Base-by-base conservation (phyloP, 2,329 filamentous ascomycete species). In the Sporothrix luriei region DNA sequence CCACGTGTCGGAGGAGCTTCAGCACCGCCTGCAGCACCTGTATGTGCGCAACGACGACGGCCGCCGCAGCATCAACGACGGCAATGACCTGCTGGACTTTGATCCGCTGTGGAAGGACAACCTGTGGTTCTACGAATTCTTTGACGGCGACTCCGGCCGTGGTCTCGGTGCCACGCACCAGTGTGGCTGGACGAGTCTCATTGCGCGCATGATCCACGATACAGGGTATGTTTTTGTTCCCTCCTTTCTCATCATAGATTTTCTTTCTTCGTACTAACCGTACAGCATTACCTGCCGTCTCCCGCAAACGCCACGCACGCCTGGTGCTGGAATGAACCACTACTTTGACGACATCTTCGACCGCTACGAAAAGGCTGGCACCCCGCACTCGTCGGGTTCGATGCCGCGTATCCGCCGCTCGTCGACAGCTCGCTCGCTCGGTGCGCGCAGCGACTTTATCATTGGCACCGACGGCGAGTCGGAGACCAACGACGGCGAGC, bases 81-180 rank as follows among this genome's bases (percentile, higher is more conserved):
- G 92, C 21, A 93, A 91, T 74, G 90, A 97, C 75, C 86, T 90
- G 74, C 88, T 97, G 43, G 93, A 98, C 80, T 97, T 91, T 76
- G 93, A 98, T 77, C 90, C 92, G 29, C 84, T 97, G 79, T 98
- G 94, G 94, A 94, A 91, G 79, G 94, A 96, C 76, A 88, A 94
- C 76, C 84, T 98, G 75, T 97, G 93, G 92, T 98, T 97, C 84
- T 91, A 97, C 78, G 94, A 98, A 79, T 98, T 96, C 84, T 98
- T 98, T 77, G 94, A 98, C 77, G 94, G 93, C 51, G 94, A 98
- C 78, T 90, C 85, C 66, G 94, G 94, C 16, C 90, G 93, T 74
- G 94, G 95, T 19, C 85, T 98, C 1, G 94, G 94, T 70, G 93
- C 94, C 49, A 94, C 90, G 62, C 95, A 98, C 79, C 95, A 98